A percentile compares a stretch with the other conserved stretches of the same genome.
These are phyloP conservation scores for Oryza meridionalis DNA, from an alignment of 176 grass and related monocot genomes.

Conservation along the genomic window DNA sequence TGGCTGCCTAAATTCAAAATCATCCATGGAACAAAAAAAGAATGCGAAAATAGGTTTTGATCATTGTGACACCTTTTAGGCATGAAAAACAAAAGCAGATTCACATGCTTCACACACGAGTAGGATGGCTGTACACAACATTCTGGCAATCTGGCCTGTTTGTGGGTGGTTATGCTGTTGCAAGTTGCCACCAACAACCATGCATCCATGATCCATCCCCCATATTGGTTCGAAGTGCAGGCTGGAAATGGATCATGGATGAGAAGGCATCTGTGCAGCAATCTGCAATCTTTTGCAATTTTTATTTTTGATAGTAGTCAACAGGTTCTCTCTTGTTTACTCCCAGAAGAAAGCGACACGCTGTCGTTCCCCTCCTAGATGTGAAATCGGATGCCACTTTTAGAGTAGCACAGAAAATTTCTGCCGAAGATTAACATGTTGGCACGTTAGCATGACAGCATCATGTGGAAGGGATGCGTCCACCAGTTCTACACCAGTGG, in stretches of 20 bases:
- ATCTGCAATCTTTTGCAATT: not conserved
- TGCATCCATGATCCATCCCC: not conserved
- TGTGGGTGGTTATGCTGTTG: not conserved
- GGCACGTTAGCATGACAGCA: not conserved
- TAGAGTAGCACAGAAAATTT: not conserved
- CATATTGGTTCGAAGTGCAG: not conserved
- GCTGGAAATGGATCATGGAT: not conserved
- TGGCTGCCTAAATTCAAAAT: slow-evolving; percentile 6
- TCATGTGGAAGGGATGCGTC: not conserved
- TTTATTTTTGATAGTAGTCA: slow-evolving; percentile 20
- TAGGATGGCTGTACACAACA: not conserved
- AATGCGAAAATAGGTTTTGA: not conserved
- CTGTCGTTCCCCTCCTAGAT: not conserved
- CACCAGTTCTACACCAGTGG: not conserved
- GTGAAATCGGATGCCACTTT: slow-evolving; percentile 7
- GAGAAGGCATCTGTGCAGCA: not conserved
- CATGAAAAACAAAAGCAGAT: slow-evolving; percentile 13
- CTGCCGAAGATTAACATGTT: not conserved
- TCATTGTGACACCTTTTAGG: not conserved
- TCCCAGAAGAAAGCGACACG: not conserved
- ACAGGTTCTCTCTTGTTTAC: not conserved
- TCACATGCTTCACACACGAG: not conserved
- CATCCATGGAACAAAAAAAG: not conserved
- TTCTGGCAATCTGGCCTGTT: not conserved
- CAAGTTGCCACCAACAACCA: not conserved